Base-by-base conservation (phyloP, 1,139 yeast species). In the Yamadazyma kanchanaburiensis region DNA sequence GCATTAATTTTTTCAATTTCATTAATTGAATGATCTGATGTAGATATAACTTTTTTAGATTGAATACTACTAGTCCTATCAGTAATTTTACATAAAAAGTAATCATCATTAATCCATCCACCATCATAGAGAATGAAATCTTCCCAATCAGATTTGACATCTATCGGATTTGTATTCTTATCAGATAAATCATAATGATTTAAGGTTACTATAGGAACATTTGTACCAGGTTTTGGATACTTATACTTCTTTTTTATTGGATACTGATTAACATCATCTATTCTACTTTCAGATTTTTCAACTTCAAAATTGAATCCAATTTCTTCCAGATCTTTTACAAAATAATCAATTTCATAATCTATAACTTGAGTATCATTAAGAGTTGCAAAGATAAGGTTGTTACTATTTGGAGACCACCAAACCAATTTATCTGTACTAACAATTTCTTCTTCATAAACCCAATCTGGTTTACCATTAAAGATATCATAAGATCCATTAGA, bases 361-460 rank as follows among this genome's bases (percentile, higher is more conserved):
- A 73, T 74, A 0, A 91, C 97, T 2, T 60, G 48, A 1, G 88
- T 70, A 42, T 89, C 96, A 51, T 91, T 75, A 12, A 85, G 66
- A 23, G 72, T 67, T 25, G 85, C 67, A 49, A 66, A 91, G 0
- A 88, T 73, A 28, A 91, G 49, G 37, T 67, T 62, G 5, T 74
- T 54, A 39, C 84, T 88, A 44, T 81, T 77, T 0, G 84, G 82
- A 10, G 91, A 70, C 96, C 96, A 91, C 95, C 96, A 91, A 14
- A 87, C 55, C 3, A 94, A 77, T 25, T 61, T 61, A 42, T 82
- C 86, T 5, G 67, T 61, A 0, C 73, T 68, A 4, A 81, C 54
- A 1, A 91, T 88, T 48, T 94, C 98, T 48, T 94, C 98, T 53
- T 91, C 98, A 50, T 91, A 91, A 1, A 91, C 86, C 98, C 98